Evolutionary conservation across 129 eudicot genomes (phyloP), one percentile per base, ranked within the genome.

Genomic region (Mikania micrantha): DNA sequence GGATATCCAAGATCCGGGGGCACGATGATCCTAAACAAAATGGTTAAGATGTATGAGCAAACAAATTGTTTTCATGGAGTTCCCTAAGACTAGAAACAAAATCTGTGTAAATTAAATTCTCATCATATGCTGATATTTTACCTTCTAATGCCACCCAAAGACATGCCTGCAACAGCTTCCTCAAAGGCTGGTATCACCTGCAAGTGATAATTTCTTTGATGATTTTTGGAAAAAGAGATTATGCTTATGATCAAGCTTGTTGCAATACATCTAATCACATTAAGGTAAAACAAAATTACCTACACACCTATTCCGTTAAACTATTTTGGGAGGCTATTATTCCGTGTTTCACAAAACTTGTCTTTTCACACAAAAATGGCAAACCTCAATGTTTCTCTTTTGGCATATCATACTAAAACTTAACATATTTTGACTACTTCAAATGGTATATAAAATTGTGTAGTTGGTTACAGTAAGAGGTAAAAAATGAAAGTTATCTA

Each of bases 1-100:
- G 99, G 97, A 66, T 94, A 94, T 67, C 99, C 99, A 61, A 94
- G 83, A 32, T 90, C 99, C 7, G 99, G 99, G 52, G 99, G 99
- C 42, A 94, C 99, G 66, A 94, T 77, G 66, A 94, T 84, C 93
- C 99, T 94, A 87, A 79, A 72, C 32, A 62, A 12, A 48, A 74
- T 64, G 27, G 16, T 49, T 56, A 38, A 62, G 9, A 65, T 42
- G 20, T 19, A 66, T 40, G 61, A 20, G 53, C 60, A 62, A 35
- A 36, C 25, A 42, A 17, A 21, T 45, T 35, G 40, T 63, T 52
- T 7, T 64, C 29, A 31, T 11, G 25, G 57, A 31, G 35, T 13
- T 11, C 5, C 56, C 1, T 28, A 39, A 40, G 29, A 60, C 68
- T 9, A 7, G 48, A 71, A 60, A 44, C 44, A 47, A 34, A 12